Evolutionary conservation across 768 basidiomycete genomes (phyloP), one percentile per base, ranked within the genome.

Genomic region (Hygrophoropsis aurantiaca): DNA sequence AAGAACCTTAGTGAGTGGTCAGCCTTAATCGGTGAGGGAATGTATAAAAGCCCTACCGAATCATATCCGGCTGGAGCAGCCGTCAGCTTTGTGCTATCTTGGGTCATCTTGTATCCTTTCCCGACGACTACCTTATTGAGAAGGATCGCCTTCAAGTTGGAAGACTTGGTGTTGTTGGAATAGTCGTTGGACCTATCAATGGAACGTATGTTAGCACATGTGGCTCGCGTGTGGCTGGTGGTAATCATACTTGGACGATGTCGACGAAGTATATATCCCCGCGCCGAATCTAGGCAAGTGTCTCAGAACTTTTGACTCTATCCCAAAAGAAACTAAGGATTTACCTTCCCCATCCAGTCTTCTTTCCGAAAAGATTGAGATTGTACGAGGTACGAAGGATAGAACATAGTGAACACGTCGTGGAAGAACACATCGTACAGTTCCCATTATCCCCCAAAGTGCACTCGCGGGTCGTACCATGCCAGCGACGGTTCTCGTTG

Each of bases 401-500:
- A 40, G 68, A 74, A 53, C 85, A 87, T 35, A 87, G 66, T 1
- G 82, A 77, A 53, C 85, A 87, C 11, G 71, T 76, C 1, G 69
- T 37, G 8, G 80, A 77, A n/a, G 74, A 57, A 58, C 85, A 87
- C 19, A 59, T 49, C 38, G 68, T 68, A 2, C 74, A 70, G 30
- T 80, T 73, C 5, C 84, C 82, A 23, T 74, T 78, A 57, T 86
- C 82, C 7, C 84, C 84, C 2, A 87, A 61, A 37, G 73, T 78
- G 62, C 85, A 87, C 40, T 79, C 73, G 15, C 85, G 72, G 27
- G 75, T 74, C 10, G 85, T 87, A 16, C 86, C 85, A 59, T 87
- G 85, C 84, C 84, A 87, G 18, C 85, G 78, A 24, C 85, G 79
- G 53, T 85, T 84, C 62, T 86, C 84, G 52, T 87, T 87, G 24